Conservation (phyloP, 306 rosid species). For the Rubus idaeus region DNA sequence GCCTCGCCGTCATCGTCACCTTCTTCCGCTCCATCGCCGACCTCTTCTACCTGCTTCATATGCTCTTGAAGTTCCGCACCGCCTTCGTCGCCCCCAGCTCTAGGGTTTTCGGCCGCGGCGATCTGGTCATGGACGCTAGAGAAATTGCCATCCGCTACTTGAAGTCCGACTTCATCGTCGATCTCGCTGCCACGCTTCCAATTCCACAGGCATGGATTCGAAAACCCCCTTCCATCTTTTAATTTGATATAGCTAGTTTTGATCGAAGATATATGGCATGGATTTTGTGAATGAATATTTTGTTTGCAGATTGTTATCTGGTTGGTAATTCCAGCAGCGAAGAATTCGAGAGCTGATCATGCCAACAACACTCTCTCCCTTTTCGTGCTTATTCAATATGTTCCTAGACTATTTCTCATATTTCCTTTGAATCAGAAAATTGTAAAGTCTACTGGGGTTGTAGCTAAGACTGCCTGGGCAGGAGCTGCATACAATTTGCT, state of each 20-base stretch:
- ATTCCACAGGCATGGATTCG: slow-evolving; percentile 60
- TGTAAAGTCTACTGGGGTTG: slow-evolving; percentile 70
- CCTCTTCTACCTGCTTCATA: slow-evolving; percentile 69
- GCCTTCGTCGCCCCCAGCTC: slow-evolving; percentile 82
- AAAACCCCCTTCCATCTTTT: too few relatives aligned
- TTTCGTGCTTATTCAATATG: slow-evolving; percentile 70
- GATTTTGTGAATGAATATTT: background rate
- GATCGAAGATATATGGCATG: too few relatives aligned
- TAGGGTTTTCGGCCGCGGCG: slow-evolving; percentile 86
- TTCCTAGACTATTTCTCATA: slow-evolving; percentile 82
- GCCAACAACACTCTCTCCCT: slow-evolving; percentile 82
- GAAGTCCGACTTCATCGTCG: slow-evolving; percentile 74
- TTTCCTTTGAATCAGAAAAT: slow-evolving; percentile 76
- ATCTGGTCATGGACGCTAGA: slow-evolving; percentile 67
- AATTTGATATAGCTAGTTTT: too few relatives aligned
- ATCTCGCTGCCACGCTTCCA: slow-evolving; percentile 83
- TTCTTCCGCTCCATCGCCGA: slow-evolving; percentile 63
- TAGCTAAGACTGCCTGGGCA: slow-evolving; percentile 87
- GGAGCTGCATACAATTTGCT: slow-evolving; percentile 91
- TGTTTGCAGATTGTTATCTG: slow-evolving; percentile 69
- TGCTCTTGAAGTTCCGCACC: slow-evolving; percentile 78
- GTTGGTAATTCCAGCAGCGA: slow-evolving; percentile 67
- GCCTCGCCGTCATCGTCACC: slow-evolving; percentile 47
- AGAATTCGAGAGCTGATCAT: slow-evolving; percentile 49
- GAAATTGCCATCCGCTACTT: slow-evolving; percentile 67